Evolutionary conservation across 1,284 basidiomycete genomes (phyloP).

Genomic region (Golubevia pallescens): DNA sequence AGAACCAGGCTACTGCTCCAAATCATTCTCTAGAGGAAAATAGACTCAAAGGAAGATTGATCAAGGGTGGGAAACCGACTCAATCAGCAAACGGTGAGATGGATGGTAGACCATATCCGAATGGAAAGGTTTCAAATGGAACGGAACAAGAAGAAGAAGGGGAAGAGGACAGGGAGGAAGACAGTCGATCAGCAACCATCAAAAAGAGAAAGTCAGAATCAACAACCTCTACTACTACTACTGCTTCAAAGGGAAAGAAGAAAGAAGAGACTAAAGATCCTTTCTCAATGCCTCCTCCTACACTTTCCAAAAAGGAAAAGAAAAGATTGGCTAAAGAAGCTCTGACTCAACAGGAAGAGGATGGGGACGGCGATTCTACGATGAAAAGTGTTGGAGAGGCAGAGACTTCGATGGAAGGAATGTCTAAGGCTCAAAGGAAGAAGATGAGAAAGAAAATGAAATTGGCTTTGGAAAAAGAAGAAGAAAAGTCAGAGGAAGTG

Average conservation of each 20-base stretch:
- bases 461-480: constrained; percentile 8
- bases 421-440: constrained; percentile 48
- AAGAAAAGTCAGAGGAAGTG: too few species aligned
- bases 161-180: not conserved
- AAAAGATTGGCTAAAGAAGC: not conserved
- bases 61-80: not conserved
- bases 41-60: not conserved
- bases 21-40: not conserved
- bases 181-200: not conserved
- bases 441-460: constrained; percentile 44
- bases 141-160: constrained; percentile 1
- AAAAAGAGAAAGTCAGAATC: not conserved
- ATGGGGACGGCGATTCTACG: not conserved
- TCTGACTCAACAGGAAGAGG: not conserved
- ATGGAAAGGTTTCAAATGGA: not conserved
- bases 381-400: not conserved
- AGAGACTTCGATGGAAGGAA: constrained; percentile 12
- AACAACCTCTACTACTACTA: not conserved
- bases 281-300: not conserved
- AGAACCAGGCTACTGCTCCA: not conserved
- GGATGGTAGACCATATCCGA: not conserved
- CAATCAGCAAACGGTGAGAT: not conserved
- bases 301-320: not conserved
- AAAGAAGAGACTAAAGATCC: not conserved
- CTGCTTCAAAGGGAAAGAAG: not conserved